Percentiles rank a stretch among this genome's conserved stretches.
phyloP scores from a whole-genome alignment of 2,329 filamentous ascomycete genomes.

The Penicillium aurantiogriseum region DNA sequence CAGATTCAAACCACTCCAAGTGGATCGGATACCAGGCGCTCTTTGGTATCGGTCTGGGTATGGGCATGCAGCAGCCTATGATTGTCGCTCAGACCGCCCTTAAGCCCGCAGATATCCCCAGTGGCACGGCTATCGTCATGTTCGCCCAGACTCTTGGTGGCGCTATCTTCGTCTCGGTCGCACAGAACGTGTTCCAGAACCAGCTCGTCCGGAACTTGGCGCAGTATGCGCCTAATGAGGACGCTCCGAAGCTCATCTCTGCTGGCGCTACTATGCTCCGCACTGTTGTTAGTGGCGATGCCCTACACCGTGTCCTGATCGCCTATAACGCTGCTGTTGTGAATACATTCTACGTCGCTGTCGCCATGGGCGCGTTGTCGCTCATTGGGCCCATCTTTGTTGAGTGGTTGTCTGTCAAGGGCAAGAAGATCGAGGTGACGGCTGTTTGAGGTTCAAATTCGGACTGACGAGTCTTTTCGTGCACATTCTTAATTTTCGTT shows the following conservation, averaged over 20 bases:
- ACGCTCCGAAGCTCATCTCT: slow-evolving; percentile 30
- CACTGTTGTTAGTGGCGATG: slow-evolving; percentile 25
- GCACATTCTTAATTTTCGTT: slow-evolving; percentile 12
- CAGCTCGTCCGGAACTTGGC: slow-evolving; percentile 30
- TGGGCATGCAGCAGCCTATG: slow-evolving; percentile 38
- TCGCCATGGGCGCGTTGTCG: slow-evolving; percentile 38
- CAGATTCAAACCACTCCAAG: slow-evolving; percentile 29
- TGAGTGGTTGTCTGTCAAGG: slow-evolving; percentile 45
- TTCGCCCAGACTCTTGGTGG: slow-evolving; percentile 41
- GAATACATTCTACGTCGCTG: slow-evolving; percentile 40
- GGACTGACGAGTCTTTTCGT: slow-evolving; percentile 3
- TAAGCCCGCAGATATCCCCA: slow-evolving; percentile 32
- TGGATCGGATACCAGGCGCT: slow-evolving; percentile 45
- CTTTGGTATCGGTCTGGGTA: slow-evolving; percentile 36
- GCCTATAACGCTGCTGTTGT: slow-evolving; percentile 42
- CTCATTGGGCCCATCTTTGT: slow-evolving; percentile 37
- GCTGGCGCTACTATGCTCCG: slow-evolving; percentile 42
- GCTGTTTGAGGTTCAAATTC: slow-evolving; percentile 6
- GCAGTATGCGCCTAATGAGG: slow-evolving; percentile 24
- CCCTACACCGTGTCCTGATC: slow-evolving; percentile 30
- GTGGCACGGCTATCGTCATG: slow-evolving; percentile 36
- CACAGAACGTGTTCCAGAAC: slow-evolving; percentile 42
- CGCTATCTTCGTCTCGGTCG: slow-evolving; percentile 39
- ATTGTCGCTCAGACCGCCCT: slow-evolving; percentile 38
- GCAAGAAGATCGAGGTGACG: slow-evolving; percentile 30